phyloP scores from a whole-genome alignment of 2,329 filamentous ascomycete species.

The Cladophialophora carrionii region DNA sequence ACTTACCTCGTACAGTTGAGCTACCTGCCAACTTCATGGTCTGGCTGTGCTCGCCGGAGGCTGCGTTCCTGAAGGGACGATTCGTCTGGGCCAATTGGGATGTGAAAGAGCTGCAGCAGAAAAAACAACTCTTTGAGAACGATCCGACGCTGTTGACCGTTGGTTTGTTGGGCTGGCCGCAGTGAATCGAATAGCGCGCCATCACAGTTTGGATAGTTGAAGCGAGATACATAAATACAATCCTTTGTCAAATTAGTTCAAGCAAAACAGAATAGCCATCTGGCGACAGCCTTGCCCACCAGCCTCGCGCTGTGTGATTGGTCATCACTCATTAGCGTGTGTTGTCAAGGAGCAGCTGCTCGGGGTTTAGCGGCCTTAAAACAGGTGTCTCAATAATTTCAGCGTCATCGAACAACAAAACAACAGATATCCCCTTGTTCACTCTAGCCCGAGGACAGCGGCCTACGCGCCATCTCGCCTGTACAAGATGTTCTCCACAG shows the following conservation, averaged over 20 bases:
- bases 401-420: constrained; percentile 8
- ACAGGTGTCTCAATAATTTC: not conserved
- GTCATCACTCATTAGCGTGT: not conserved
- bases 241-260: not conserved
- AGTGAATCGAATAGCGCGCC: not conserved
- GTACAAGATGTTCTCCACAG: constrained; percentile 40
- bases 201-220: not conserved
- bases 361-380: constrained; percentile 7
- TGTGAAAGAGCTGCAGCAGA: constrained; percentile 52
- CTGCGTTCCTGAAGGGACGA: constrained; percentile 52
- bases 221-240: not conserved
- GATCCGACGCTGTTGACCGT: constrained; percentile 4
- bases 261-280: not conserved
- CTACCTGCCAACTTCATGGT: constrained; percentile 51
- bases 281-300: not conserved
- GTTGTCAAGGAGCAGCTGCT: not conserved
- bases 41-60: constrained; percentile 52
- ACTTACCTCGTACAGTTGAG: constrained; percentile 7
- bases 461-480: not conserved
- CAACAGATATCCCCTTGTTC: not conserved
- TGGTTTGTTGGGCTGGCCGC: constrained; percentile 5
- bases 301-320: not conserved
- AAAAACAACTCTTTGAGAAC: not conserved
- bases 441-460: not conserved
- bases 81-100: constrained; percentile 58